Evolutionary conservation across 176 grass and related monocot species (phyloP).

Genomic region (Ensete glaucum): DNA sequence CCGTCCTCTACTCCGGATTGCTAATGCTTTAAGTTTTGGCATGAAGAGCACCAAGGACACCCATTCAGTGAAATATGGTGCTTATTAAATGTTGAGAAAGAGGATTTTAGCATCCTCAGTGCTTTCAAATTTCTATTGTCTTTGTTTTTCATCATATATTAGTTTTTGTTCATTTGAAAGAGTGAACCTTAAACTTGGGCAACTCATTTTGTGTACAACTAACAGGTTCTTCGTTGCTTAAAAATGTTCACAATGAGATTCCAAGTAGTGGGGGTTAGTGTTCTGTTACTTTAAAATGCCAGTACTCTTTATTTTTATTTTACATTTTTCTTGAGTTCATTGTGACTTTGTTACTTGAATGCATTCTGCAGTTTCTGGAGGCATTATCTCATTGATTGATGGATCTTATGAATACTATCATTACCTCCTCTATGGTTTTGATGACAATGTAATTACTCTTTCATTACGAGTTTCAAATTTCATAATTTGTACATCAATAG

Average conservation of each 20-base stretch:
- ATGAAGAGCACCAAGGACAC: slow-evolving; percentile 23
- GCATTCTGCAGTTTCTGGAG: slow-evolving; percentile 70
- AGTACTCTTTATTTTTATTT: neutral
- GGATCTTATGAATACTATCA: slow-evolving; percentile 98
- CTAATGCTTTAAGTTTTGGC: slow-evolving; percentile 62
- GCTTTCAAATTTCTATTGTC: neutral
- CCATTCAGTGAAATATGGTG: slow-evolving; percentile 33
- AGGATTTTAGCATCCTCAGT: neutral
- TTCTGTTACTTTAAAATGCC: slow-evolving; percentile 16
- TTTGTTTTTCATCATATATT: neutral
- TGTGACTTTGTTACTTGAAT: slow-evolving; percentile 14
- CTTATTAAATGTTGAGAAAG: neutral
- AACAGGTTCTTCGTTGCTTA: slow-evolving; percentile 59
- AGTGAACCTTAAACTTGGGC: neutral
- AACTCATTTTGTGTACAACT: slow-evolving; percentile 8
- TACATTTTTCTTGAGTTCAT: slow-evolving; percentile 4
- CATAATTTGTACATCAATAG: neutral
- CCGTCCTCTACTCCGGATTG: slow-evolving; percentile 64
- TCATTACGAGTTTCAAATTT: neutral
- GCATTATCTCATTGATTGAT: slow-evolving; percentile 66
- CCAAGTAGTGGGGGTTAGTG: slow-evolving; percentile 70
- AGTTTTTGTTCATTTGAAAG: slow-evolving; percentile 4
- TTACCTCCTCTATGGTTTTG: slow-evolving; percentile 69
- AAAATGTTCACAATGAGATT: slow-evolving; percentile 70
- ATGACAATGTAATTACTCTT: slow-evolving; percentile 71